Evolutionary conservation across 345 rosid species (phyloP), one percentile per base, ranked within the genome.

Genomic region (Conringia planisiliqua): DNA sequence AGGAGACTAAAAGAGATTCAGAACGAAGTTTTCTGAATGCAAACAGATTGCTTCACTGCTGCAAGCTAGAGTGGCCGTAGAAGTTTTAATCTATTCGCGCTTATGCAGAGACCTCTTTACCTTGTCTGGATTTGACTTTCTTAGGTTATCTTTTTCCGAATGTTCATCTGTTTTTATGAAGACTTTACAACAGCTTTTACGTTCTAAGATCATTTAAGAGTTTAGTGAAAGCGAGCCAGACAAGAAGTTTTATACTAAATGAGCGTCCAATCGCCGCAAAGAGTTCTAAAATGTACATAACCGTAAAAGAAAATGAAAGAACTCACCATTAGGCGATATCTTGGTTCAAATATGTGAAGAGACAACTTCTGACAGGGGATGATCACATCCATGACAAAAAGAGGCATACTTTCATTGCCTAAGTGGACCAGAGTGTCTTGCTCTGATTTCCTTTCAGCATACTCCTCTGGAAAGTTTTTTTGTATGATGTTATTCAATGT

Each of bases 281-380:
- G 5, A 73, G 18, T 68, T 68, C 22, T 59, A 51, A 16, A 40
- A 61, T 33, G 40, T 40, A 76, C 35, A 76, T 16, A 51, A 57
- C 55, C 16, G 18, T 47, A 48, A 7, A 30, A 39, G 9, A n/a
- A 30, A 40, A 1, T 48, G 56, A 48, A 58, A 71, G 50, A 79
- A 82, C 92, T 83, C 77, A 94, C 98, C 98, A 94, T 91, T 32
- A 94, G 89, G 72, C 97, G 81, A 70, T 94, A 91, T 29, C 96
- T 85, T 13, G 98, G 98, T 83, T 94, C 97, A 83, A 90, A 91
- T 75, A 94, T 94, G 70, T 86, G 86, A 66, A 94, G 97, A 48
- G 85, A 88, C 79, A 87, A 78, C 87, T 89, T 94, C 78, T 91
- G 97, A 75, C 96, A 88, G 50, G 98, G 98, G 63, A 91, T 85